These are phyloP conservation scores for Bipolaris zeicola DNA, from an alignment of 2,329 filamentous ascomycete species.

Conservation along the genomic window DNA sequence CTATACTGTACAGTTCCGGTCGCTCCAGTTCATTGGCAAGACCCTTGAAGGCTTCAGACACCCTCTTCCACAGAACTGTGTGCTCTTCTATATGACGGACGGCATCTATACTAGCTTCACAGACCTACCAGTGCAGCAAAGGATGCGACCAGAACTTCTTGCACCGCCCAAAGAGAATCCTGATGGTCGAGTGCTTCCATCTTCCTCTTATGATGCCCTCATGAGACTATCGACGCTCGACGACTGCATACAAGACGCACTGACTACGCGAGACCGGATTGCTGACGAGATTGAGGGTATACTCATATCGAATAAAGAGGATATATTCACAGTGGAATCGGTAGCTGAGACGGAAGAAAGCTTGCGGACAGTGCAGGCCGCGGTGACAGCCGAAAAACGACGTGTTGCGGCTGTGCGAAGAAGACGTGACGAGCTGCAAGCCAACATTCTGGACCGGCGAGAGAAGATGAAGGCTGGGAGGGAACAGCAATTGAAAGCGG, in stretches of 20 bases:
- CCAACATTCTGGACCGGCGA: conserved; percentile 68
- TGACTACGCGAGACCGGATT: conserved; percentile 75
- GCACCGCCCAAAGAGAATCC: conserved; percentile 48
- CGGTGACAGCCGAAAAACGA: conserved; percentile 68
- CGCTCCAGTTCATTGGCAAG: conserved; percentile 78
- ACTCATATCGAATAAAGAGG: conserved; percentile 47
- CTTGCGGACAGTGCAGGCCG: conserved; percentile 54
- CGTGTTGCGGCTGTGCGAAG: conserved; percentile 66
- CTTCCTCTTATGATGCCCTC: conserved; percentile 83
- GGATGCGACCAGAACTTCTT: conserved; percentile 36
- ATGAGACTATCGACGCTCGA: conserved; percentile 89
- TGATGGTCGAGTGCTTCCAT: conserved; percentile 60
- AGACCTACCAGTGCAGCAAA: conserved; percentile 63
- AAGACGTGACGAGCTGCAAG: conserved; percentile 69
- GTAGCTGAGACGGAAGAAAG: conserved; percentile 53
- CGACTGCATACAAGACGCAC: conserved; percentile 86
- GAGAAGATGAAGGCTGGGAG: conserved; percentile 71
- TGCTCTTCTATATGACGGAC: conserved; percentile 84
- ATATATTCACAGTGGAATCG: conserved; percentile 43
- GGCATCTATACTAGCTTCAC: conserved; percentile 80
- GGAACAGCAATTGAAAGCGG: conserved; percentile 62
- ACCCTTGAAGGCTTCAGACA: conserved; percentile 65
- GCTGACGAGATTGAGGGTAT: conserved; percentile 74
- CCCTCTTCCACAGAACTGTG: conserved; percentile 77
- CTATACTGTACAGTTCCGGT: conserved; percentile 71